These are phyloP conservation scores for Seminavis robusta DNA, from an alignment of 108 stramenopile species.

Conservation along the genomic window DNA sequence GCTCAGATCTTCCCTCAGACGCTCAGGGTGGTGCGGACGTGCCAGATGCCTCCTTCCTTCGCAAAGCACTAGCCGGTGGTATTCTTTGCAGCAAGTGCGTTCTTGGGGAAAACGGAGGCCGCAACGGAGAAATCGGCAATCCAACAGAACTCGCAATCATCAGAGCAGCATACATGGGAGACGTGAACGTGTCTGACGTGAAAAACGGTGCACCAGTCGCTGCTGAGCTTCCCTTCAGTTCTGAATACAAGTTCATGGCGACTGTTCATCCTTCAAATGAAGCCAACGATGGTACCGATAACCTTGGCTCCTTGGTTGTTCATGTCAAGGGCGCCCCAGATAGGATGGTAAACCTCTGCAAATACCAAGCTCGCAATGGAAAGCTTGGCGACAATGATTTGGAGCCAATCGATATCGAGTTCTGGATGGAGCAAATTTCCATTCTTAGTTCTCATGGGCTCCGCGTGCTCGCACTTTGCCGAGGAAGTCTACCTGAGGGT, in stretches of 20 bases:
- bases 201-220: slow-evolving; percentile 40
- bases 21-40: too few species aligned
- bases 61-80: slow-evolving; percentile 54
- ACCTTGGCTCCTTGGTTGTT: slow-evolving; percentile 42
- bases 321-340: slow-evolving; percentile 94
- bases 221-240: slow-evolving; percentile 65
- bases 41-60: slow-evolving; percentile 40
- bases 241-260: slow-evolving; percentile 77
- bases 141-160: slow-evolving; percentile 70
- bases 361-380: slow-evolving; percentile 52
- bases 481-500: slow-evolving; percentile 58
- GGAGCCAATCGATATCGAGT: slow-evolving; percentile 69
- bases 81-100: slow-evolving; percentile 59
- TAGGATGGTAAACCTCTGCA: slow-evolving; percentile 72
- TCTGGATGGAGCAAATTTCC: slow-evolving; percentile 81
- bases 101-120: slow-evolving; percentile 52
- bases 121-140: slow-evolving; percentile 71
- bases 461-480: slow-evolving; percentile 91
- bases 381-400: slow-evolving; percentile 39
- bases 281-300: slow-evolving; percentile 14
- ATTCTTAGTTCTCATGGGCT: slow-evolving; percentile 86
- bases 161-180: slow-evolving; percentile 58
- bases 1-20: slow-evolving; percentile 21
- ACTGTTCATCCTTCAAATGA: slow-evolving; percentile 38
- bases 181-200: slow-evolving; percentile 34